Conservation (phyloP, 2,329 filamentous ascomycete genomes). For the Fusarium mangiferae region DNA sequence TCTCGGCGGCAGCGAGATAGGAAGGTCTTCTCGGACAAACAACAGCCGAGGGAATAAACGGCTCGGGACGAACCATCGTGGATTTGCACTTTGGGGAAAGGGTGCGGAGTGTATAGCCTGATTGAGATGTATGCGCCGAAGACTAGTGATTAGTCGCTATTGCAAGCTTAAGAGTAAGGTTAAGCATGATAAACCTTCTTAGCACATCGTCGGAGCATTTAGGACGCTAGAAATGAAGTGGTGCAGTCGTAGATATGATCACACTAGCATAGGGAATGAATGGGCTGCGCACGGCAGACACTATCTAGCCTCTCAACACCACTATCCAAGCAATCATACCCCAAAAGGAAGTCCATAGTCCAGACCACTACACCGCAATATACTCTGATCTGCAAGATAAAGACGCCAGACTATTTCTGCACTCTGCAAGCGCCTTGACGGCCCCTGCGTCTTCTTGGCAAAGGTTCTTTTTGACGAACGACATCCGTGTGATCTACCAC, state of each 20-base stretch:
- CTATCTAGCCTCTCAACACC: neutral
- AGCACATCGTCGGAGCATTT: neutral
- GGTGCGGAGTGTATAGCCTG: constrained; percentile 2
- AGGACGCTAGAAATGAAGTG: neutral
- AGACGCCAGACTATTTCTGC: neutral
- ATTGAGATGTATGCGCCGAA: neutral
- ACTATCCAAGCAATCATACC: neutral
- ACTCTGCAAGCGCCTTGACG: neutral
- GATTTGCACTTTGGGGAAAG: neutral
- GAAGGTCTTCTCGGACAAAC: constrained; percentile 20
- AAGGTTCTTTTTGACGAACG: neutral
- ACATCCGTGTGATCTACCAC: neutral
- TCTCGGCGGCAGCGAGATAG: constrained; percentile 6
- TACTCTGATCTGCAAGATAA: neutral
- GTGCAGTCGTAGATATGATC: neutral
- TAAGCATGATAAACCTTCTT: constrained; percentile 1
- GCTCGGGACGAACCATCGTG: constrained; percentile 25
- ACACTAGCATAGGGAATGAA: neutral
- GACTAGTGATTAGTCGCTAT: neutral
- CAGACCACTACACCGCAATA: neutral
- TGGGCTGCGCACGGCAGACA: neutral
- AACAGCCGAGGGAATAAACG: constrained; percentile 8
- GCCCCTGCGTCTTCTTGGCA: neutral
- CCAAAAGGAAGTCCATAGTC: neutral
- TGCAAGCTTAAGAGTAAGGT: constrained; percentile 11